Conservation (phyloP, 805 yeast species). For the Isabelozyma gotoi region DNA sequence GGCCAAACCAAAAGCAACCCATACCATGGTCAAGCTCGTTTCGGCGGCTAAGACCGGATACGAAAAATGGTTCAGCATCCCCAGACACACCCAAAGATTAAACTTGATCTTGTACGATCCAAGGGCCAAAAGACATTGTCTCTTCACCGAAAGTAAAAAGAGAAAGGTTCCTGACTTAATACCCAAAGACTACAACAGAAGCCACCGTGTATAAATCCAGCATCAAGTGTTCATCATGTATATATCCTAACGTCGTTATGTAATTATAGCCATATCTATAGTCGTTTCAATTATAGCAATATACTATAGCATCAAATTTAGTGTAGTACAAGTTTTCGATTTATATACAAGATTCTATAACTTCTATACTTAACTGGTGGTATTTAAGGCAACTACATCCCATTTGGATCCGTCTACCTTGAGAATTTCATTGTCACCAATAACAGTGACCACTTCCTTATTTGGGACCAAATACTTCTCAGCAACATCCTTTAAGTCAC, state of each 20-base stretch:
- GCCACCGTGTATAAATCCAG: conserved; percentile 14
- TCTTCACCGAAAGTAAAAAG: conserved; percentile 85
- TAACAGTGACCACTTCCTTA: conserved; percentile 35
- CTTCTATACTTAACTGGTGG: not conserved
- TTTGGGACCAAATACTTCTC: conserved; percentile 55
- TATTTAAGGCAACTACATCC: conserved; percentile 11
- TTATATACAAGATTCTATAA: no score
- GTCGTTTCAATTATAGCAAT: no score
- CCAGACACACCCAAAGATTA: conserved; percentile 77
- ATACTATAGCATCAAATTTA: not conserved
- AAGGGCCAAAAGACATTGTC: conserved; percentile 80
- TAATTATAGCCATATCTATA: no score
- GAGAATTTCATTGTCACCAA: conserved; percentile 40
- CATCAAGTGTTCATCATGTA: not conserved
- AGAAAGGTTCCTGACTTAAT: conserved; percentile 64
- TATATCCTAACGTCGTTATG: not conserved
- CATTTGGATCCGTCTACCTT: conserved; percentile 17
- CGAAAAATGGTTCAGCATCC: conserved; percentile 75
- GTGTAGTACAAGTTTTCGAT: no score
- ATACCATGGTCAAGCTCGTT: conserved; percentile 78
- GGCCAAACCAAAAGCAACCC: conserved; percentile 69
- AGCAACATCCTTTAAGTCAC: conserved; percentile 65
- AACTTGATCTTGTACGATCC: conserved; percentile 88
- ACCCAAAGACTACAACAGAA: conserved; percentile 34
- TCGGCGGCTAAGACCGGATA: conserved; percentile 92